Conservation (phyloP, 805 yeast species). For the Candida verbasci region DNA sequence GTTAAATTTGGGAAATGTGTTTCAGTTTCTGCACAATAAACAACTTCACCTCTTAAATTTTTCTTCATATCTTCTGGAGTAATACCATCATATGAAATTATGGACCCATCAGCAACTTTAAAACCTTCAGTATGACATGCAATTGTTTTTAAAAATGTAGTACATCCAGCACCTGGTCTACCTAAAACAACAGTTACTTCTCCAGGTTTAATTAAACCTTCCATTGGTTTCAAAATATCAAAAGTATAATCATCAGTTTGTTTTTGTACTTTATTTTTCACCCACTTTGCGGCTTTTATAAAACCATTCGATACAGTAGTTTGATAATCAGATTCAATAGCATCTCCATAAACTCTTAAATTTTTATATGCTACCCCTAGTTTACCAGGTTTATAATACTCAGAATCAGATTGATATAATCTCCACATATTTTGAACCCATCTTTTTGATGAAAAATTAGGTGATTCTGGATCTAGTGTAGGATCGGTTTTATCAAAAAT, state of each 20-base stretch:
- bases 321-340: conserved; percentile 60
- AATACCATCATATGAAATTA: conserved; percentile 53
- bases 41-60: conserved; percentile 64
- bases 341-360: conserved; percentile 51
- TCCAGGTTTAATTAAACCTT: conserved; percentile 58
- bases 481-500: conserved; percentile 23
- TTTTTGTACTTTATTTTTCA: not conserved
- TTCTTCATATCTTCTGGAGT: conserved; percentile 44
- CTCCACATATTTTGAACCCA: conserved; percentile 62
- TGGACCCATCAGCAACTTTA: conserved; percentile 42
- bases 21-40: conserved; percentile 67
- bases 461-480: conserved; percentile 50
- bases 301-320: conserved; percentile 42
- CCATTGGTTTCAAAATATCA: conserved; percentile 62
- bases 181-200: conserved; percentile 70
- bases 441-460: conserved; percentile 46
- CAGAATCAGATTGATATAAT: conserved; percentile 46
- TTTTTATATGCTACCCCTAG: conserved; percentile 53
- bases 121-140: conserved; percentile 65
- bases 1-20: conserved; percentile 64
- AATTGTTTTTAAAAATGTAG: conserved; percentile 60
- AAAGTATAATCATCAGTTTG: conserved; percentile 19
- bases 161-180: conserved; percentile 81
- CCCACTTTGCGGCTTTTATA: conserved; percentile 7
- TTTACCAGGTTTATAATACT: conserved; percentile 54